Base-by-base conservation (phyloP, 345 rosid genomes). In the Dovyalis caffra region DNA sequence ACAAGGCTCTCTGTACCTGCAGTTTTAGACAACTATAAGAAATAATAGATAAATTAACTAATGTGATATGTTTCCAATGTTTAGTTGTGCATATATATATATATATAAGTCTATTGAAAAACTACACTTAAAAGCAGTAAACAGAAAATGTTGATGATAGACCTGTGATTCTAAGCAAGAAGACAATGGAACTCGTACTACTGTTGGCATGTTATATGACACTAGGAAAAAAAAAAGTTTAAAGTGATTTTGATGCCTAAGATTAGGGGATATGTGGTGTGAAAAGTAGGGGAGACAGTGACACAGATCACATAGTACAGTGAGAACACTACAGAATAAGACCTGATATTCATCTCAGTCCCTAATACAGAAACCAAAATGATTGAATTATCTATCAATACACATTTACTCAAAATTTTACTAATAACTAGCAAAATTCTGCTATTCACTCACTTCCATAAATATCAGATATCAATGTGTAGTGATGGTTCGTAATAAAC, bases 1-100 rank as follows among this genome's bases (percentile, higher is more conserved):
- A 43, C 78, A 11, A 90, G 84, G 81, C 84, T 77, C 57, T 87
- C 84, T 60, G 65, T 63, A 57, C 88, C 93, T 86, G 87, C 79
- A 78, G 18, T 43, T 65, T 74, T 10, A 28, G 35, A 45, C 51
- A 45, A 16, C 51, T 14, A 45, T 20, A 16, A 1, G 15, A 45
- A 20, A 20, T 1, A 45, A 16, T 45, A 45, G 51, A 45, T 45
- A 45, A 45, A 45, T 45, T 20, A 45, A 45, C 51, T 45, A 45
- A 45, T 0, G 1, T 3, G 20, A 45, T 2, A 45, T 14, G 20
- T 45, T 45, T 45, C 4, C 51, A 45, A 45, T 45, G 51, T 45
- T 45, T 45, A 45, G 51, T 16, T 45, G 51, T 45, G 51, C 51
- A 45, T 45, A 45, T 14, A 45, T 14, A 45, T 45, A n/a, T n/a